These are phyloP conservation scores for Purpureocillium lavendulum DNA, from an alignment of 2,329 filamentous ascomycete species.

Conservation along the genomic window DNA sequence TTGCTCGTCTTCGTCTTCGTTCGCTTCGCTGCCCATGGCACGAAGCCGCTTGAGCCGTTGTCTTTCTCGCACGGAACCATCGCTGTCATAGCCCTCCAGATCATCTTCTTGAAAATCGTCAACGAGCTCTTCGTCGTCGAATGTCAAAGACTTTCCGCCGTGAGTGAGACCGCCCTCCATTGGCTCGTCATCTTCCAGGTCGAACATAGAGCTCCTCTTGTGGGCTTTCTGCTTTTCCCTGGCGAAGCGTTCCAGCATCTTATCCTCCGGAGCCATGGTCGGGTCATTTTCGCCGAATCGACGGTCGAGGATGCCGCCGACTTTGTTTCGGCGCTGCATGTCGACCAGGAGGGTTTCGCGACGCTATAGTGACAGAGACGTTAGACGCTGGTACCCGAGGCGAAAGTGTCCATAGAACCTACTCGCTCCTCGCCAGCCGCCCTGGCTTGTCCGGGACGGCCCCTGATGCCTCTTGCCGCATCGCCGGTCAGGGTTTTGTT, in stretches of 20 bases:
- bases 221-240: constrained; percentile 73
- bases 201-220: constrained; percentile 75
- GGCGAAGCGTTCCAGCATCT: constrained; percentile 84
- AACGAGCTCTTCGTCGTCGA: constrained; percentile 43
- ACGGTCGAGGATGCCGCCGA: constrained; percentile 84
- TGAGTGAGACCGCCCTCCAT: constrained; percentile 64
- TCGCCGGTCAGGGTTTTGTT: constrained; percentile 45
- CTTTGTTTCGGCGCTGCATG: constrained; percentile 81
- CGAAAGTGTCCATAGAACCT: constrained; percentile 15
- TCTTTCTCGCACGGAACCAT: constrained; percentile 44
- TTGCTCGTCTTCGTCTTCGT: constrained; percentile 42
- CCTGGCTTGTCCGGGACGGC: constrained; percentile 76
- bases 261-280: constrained; percentile 86
- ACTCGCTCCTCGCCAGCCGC: constrained; percentile 80
- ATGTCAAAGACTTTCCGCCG: constrained; percentile 63
- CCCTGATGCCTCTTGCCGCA: constrained; percentile 52
- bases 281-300: constrained; percentile 95
- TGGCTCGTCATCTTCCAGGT: constrained; percentile 68
- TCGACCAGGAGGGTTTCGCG: constrained; percentile 80
- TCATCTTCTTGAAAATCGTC: constrained; percentile 81
- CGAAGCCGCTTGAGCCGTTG: constrained; percentile 50
- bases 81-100: constrained; percentile 52
- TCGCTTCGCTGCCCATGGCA: constrained; percentile 30
- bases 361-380: constrained; percentile 37
- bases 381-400: constrained; percentile 5